phyloP scores from a whole-genome alignment of 2,329 filamentous ascomycete genomes.

The Fusarium avenaceum region DNA sequence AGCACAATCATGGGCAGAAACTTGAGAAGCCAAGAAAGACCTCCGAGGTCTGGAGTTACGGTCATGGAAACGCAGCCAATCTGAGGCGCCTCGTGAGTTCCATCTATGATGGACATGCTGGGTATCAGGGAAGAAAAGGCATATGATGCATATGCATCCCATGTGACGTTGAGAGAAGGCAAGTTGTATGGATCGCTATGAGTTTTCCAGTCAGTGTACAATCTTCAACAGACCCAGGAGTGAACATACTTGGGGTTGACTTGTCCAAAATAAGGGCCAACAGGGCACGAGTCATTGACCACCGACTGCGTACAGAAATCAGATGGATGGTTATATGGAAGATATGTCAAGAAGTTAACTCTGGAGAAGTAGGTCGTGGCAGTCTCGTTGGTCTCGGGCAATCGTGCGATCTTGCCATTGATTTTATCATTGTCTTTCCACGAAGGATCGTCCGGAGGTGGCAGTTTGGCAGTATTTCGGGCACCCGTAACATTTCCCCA shows the following conservation, averaged over 20 bases:
- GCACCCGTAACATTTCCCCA: slow-evolving; percentile 93
- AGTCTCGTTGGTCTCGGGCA: slow-evolving; percentile 68
- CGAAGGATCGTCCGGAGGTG: slow-evolving; percentile 67
- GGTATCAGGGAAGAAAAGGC: slow-evolving; percentile 85
- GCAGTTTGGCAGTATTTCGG: slow-evolving; percentile 68
- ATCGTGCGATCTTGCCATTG: slow-evolving; percentile 81
- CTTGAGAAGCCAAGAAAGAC: slow-evolving; percentile 75
- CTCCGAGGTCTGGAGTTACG: slow-evolving; percentile 86
- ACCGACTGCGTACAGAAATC: slow-evolving; percentile 76
- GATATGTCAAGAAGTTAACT: slow-evolving; percentile 82
- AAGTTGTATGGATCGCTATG: slow-evolving; percentile 61
- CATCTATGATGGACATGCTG: slow-evolving; percentile 80
- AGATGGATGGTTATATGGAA: slow-evolving; percentile 68
- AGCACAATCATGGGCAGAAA: slow-evolving; percentile 85
- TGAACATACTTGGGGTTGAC: slow-evolving; percentile 53
- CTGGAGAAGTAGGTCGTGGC: slow-evolving; percentile 80
- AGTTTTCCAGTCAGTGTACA: slow-evolving; percentile 20
- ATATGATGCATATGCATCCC: slow-evolving; percentile 85
- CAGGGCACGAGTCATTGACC: slow-evolving; percentile 77
- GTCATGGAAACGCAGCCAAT: slow-evolving; percentile 86
- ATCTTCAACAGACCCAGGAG: not conserved
- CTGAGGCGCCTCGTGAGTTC: slow-evolving; percentile 71
- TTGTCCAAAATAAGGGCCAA: slow-evolving; percentile 77
- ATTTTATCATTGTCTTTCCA: slow-evolving; percentile 74
- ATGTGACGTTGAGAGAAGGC: slow-evolving; percentile 79